A percentile compares a stretch with the other conserved stretches of the same genome.
Evolutionary conservation across 352 stramenopile species (phyloP).

Genomic region (Globisporangium nagaii): DNA sequence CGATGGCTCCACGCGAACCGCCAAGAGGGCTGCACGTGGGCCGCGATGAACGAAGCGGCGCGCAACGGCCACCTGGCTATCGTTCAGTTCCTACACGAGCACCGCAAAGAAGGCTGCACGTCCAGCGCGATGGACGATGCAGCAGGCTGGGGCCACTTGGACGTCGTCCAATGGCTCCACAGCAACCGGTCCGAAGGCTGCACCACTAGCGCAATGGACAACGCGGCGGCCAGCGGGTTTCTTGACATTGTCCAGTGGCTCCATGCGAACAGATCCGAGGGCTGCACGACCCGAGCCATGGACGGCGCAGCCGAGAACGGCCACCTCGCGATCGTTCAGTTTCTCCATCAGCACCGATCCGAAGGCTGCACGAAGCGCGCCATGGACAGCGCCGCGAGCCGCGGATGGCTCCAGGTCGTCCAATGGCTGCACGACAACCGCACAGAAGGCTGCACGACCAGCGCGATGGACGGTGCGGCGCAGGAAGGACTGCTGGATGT

Average conservation of each 20-base stretch:
- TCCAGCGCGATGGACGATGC: constrained; percentile 3
- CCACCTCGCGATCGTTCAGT: constrained; percentile 2
- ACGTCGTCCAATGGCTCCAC: constrained; percentile 9
- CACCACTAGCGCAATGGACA: constrained; percentile 7
- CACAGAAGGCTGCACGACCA: constrained; percentile 15
- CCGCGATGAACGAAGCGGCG: constrained; percentile 11
- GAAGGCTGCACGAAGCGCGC: constrained; percentile 6
- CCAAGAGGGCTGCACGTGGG: constrained; percentile 12
- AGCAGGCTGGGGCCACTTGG: constrained; percentile 5
- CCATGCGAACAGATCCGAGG: background rate
- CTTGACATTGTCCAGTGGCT: constrained; percentile 8
- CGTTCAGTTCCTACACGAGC: constrained; percentile 5
- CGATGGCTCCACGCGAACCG: constrained; percentile 14
- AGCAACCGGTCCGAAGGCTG: constrained; percentile 1
- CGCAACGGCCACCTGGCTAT: constrained; percentile 7
- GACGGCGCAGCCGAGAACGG: constrained; percentile 10
- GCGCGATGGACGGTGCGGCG: constrained; percentile 23
- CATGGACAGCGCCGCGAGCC: constrained; percentile 5
- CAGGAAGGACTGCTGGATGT: background rate
- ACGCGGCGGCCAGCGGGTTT: constrained; percentile 1
- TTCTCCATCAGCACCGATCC: background rate
- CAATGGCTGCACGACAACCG: constrained; percentile 15
- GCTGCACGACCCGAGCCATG: constrained; percentile 8
- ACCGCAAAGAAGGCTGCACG: constrained; percentile 5
- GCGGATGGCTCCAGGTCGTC: constrained; percentile 6